These are phyloP conservation scores for Stachybotrys elegans DNA, from an alignment of 2,329 filamentous ascomycete species.

Conservation along the genomic window DNA sequence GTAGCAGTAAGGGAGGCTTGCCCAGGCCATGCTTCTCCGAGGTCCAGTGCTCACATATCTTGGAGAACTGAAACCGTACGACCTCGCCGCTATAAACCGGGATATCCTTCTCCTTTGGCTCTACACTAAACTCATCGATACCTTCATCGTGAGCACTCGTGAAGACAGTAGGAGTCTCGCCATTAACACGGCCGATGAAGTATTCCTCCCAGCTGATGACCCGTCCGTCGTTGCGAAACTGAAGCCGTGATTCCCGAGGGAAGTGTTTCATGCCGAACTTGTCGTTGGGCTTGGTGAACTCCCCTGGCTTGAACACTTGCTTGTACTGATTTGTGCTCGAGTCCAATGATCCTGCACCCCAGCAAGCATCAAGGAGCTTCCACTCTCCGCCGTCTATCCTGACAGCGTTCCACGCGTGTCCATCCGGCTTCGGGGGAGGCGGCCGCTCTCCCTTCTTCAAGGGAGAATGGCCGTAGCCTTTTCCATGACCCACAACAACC, in stretches of 20 bases:
- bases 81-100: slow-evolving; percentile 49
- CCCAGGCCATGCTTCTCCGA: slow-evolving; percentile 62
- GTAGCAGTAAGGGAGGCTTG: slow-evolving; percentile 62
- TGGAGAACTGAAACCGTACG: slow-evolving; percentile 75
- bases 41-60: slow-evolving; percentile 78
- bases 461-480: slow-evolving; percentile 70
- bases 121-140: slow-evolving; percentile 52
- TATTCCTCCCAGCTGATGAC: slow-evolving; percentile 77
- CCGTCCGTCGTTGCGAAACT: slow-evolving; percentile 71
- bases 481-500: slow-evolving; percentile 74
- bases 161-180: slow-evolving; percentile 43
- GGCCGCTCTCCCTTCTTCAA: slow-evolving; percentile 59
- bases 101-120: slow-evolving; percentile 49
- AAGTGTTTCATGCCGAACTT: slow-evolving; percentile 79
- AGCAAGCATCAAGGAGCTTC: slow-evolving; percentile 90
- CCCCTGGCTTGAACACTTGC: slow-evolving; percentile 59
- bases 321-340: slow-evolving; percentile 52
- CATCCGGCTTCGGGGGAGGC: slow-evolving; percentile 56
- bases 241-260: slow-evolving; percentile 61
- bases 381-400: slow-evolving; percentile 80
- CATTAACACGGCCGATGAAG: slow-evolving; percentile 53
- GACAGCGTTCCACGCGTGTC: slow-evolving; percentile 93
- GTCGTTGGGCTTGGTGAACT: slow-evolving; percentile 63
- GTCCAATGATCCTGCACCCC: slow-evolving; percentile 75
- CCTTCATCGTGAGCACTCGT: slow-evolving; percentile 43